phyloP scores from a whole-genome alignment of 2,329 filamentous ascomycete species.

The Pseudogymnoascus sp. region DNA sequence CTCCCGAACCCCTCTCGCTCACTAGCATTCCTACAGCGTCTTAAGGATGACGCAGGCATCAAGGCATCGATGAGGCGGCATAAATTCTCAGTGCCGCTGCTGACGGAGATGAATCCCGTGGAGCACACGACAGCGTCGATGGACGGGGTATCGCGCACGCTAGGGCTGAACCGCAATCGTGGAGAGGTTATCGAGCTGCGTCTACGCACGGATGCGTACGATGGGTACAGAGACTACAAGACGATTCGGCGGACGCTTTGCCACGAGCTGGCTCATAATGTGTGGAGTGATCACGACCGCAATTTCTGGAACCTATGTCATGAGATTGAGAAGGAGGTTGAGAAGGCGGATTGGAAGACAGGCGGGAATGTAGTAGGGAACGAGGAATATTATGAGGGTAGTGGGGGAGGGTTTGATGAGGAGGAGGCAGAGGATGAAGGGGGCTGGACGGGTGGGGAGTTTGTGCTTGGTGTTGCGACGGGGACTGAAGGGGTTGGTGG shows the following conservation, averaged over 20 bases:
- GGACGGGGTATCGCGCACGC: constrained; percentile 63
- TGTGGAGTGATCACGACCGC: constrained; percentile 73
- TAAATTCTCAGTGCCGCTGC: constrained; percentile 71
- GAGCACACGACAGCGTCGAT: constrained; percentile 65
- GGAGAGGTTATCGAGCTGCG: constrained; percentile 89
- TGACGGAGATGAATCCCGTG: constrained; percentile 93
- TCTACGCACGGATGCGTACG: constrained; percentile 85
- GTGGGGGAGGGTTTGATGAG: constrained; percentile 34
- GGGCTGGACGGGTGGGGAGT: constrained; percentile 73
- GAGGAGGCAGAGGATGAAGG: constrained; percentile 58
- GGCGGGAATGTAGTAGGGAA: constrained; percentile 56
- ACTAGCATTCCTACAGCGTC: constrained; percentile 61
- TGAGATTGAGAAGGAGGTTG: constrained; percentile 81
- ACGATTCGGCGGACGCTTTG: constrained; percentile 87
- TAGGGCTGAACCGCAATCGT: constrained; percentile 79
- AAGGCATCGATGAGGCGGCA: constrained; percentile 75
- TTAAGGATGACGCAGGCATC: constrained; percentile 80
- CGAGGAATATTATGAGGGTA: constrained; percentile 50
- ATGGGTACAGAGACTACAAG: constrained; percentile 88
- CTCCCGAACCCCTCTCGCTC: constrained; percentile 69
- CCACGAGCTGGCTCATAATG: constrained; percentile 91
- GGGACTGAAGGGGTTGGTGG: constrained; percentile 33
- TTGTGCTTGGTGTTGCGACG: constrained; percentile 55
- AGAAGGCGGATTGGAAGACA: constrained; percentile 66
- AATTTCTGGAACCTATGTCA: constrained; percentile 86